Percentiles rank a stretch among this genome's conserved stretches.
Evolutionary conservation across 2,329 filamentous ascomycete genomes (phyloP).

Genomic region (Lachnellula hyalina): DNA sequence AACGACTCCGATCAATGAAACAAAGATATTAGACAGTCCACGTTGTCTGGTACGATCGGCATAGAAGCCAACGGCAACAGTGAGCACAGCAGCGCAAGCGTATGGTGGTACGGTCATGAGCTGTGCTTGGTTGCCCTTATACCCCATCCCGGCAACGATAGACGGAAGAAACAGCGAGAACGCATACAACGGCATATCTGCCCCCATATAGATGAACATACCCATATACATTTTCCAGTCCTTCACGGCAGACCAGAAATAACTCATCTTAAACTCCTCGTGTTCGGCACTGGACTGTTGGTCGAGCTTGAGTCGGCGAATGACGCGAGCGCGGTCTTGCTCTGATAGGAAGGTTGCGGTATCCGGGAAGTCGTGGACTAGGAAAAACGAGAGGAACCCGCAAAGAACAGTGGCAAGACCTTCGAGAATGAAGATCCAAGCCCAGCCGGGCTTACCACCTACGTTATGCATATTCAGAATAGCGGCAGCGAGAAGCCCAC

Average conservation of each 20-base stretch:
- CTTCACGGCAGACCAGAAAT: slow-evolving; percentile 63
- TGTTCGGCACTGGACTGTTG: slow-evolving; percentile 63
- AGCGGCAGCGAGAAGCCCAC: slow-evolving; percentile 38
- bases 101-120: slow-evolving; percentile 71
- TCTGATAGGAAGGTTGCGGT: slow-evolving; percentile 65
- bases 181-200: slow-evolving; percentile 63
- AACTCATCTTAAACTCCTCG: slow-evolving; percentile 62
- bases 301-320: slow-evolving; percentile 64
- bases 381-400: slow-evolving; percentile 22
- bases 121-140: slow-evolving; percentile 56
- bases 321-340: slow-evolving; percentile 63
- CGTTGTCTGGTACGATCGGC: slow-evolving; percentile 68
- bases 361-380: slow-evolving; percentile 22
- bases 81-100: slow-evolving; percentile 61
- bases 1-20: slow-evolving; percentile 63
- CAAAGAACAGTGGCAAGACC: slow-evolving; percentile 41
- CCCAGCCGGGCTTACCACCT: slow-evolving; percentile 39
- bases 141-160: slow-evolving; percentile 57
- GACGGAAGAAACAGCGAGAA: slow-evolving; percentile 74
- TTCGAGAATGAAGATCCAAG: slow-evolving; percentile 49
- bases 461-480: slow-evolving; percentile 41
- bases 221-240: slow-evolving; percentile 80
- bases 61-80: slow-evolving; percentile 62
- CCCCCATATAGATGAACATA: slow-evolving; percentile 72
- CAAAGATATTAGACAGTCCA: slow-evolving; percentile 73